These are phyloP conservation scores for Pythium insidiosum DNA, from an alignment of 352 stramenopile species.

Conservation along the genomic window DNA sequence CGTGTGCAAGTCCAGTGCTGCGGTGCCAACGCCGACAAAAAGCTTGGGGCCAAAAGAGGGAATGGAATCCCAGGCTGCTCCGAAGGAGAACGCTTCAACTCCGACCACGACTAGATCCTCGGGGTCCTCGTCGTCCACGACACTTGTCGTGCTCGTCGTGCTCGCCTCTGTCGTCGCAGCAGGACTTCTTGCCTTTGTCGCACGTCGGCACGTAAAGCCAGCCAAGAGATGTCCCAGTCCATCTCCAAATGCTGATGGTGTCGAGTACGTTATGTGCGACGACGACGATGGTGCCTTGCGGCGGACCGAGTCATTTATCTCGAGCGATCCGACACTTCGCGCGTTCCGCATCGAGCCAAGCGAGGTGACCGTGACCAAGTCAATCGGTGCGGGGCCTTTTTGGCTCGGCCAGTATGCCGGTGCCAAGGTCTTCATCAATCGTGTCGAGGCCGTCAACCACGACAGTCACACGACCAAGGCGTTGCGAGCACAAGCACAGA, in stretches of 20 bases:
- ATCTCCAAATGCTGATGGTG: no score
- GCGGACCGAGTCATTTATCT: slow-evolving; percentile 49
- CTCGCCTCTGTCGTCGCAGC: background rate
- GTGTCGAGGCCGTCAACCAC: slow-evolving; percentile 54
- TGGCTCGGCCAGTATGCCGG: slow-evolving; percentile 52
- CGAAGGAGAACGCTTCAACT: no score
- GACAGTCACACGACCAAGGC: slow-evolving; percentile 49
- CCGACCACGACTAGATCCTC: no score
- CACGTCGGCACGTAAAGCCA: background rate
- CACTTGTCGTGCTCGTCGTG: no score
- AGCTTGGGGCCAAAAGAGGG: no score
- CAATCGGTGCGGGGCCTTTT: slow-evolving; percentile 32
- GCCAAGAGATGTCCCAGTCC: background rate
- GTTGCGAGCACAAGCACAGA: slow-evolving; percentile 46
- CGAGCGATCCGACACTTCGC: slow-evolving; percentile 53
- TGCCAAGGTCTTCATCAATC: slow-evolving; percentile 62
- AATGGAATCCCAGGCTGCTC: no score
- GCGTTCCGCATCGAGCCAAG: slow-evolving; percentile 41
- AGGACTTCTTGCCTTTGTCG: background rate
- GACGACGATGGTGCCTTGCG: background rate
- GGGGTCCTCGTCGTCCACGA: no score
- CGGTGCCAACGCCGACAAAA: no score
- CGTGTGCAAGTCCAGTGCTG: no score
- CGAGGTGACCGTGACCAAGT: slow-evolving; percentile 48
- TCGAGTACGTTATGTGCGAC: no score